These are phyloP conservation scores for Talaromyces wortmannii DNA, from an alignment of 495 filamentous ascomycete genomes.

Conservation along the genomic window DNA sequence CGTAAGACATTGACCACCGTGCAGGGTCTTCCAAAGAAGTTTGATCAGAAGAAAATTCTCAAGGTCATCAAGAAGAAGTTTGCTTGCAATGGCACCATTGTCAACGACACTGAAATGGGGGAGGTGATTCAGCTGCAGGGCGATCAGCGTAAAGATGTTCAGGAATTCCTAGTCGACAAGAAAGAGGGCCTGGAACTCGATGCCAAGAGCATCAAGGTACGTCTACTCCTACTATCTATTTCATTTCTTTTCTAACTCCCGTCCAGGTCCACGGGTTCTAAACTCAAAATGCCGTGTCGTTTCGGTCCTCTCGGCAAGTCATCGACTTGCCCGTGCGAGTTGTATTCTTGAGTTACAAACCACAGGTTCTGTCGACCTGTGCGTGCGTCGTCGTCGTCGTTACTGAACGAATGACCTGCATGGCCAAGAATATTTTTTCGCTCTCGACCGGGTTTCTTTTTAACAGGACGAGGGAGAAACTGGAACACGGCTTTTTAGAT, in stretches of 20 bases:
- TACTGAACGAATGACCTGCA: not conserved
- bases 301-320: constrained; percentile 38
- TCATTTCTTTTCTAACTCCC: constrained; percentile 2
- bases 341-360: not conserved
- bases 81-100: constrained; percentile 99
- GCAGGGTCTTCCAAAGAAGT: constrained; percentile 95
- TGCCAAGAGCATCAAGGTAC: constrained; percentile 93
- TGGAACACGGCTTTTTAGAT: constrained; percentile 45
- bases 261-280: constrained; percentile 53
- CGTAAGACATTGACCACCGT: constrained; percentile 99
- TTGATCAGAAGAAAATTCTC: constrained; percentile 98
- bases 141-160: constrained; percentile 97
- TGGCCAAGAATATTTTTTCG: not conserved
- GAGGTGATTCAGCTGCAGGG: constrained; percentile 99
- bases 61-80: constrained; percentile 99
- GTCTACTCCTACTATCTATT: constrained; percentile 7
- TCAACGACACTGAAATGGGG: constrained; percentile 93
- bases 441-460: constrained; percentile 1
- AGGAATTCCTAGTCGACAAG: constrained; percentile 94
- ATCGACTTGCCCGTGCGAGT: constrained; percentile 14
- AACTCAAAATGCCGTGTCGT: constrained; percentile 30
- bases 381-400: not conserved
- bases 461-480: not conserved
- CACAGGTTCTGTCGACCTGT: not conserved
- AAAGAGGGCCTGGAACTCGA: constrained; percentile 86